phyloP scores from a whole-genome alignment of 1,284 basidiomycete genomes.

The Sphaerobolus stellatus region DNA sequence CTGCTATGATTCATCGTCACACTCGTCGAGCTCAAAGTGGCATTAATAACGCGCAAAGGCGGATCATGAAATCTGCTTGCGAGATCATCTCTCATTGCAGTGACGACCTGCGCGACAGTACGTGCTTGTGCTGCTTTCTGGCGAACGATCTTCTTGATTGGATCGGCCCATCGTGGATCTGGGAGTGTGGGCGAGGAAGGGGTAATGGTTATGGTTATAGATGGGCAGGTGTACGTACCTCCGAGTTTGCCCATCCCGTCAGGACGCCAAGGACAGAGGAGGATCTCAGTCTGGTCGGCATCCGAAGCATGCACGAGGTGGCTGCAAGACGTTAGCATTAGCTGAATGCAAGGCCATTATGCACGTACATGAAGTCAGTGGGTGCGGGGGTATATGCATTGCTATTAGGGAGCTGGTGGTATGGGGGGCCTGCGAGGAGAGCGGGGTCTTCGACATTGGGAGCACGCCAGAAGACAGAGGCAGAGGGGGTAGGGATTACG shows the following conservation, averaged over 20 bases:
- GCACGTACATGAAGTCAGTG: constrained; percentile 78
- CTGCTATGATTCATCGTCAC: no score
- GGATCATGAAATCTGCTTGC: no score
- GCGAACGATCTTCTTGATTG: constrained; percentile 83
- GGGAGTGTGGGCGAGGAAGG: no score
- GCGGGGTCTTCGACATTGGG: background rate
- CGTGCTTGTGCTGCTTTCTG: constrained; percentile 68
- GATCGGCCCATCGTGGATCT: constrained; percentile 90
- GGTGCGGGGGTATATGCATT: constrained; percentile 84
- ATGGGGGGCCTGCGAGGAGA: background rate
- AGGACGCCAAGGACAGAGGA: constrained; percentile 86
- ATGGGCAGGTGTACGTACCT: constrained; percentile 54
- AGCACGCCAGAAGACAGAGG: no score
- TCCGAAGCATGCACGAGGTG: constrained; percentile 94
- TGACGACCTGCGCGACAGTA: constrained; percentile 81
- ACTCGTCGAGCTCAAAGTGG: no score
- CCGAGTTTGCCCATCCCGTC: constrained; percentile 90
- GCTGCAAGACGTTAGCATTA: constrained; percentile 43
- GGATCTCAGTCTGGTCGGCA: constrained; percentile 86
- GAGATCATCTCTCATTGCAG: no score
- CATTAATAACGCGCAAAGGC: no score
- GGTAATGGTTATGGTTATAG: no score
- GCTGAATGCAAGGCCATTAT: no score
- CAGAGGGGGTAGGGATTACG: constrained; percentile 37
- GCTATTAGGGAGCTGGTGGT: constrained; percentile 48